phyloP scores from a whole-genome alignment of 208 protist species.

The Leishmania major region DNA sequence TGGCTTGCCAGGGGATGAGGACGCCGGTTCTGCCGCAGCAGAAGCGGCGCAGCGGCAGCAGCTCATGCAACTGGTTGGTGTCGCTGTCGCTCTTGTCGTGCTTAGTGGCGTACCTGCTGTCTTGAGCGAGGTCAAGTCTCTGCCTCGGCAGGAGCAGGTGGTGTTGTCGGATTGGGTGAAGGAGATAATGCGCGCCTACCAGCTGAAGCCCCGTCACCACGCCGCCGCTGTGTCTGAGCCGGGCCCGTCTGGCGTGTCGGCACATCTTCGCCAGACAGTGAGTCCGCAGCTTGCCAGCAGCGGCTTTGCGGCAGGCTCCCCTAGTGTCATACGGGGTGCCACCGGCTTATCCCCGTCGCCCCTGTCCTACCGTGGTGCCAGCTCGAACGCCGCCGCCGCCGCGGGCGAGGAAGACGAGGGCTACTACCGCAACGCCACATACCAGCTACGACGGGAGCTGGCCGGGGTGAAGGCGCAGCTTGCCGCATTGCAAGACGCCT shows the following conservation, averaged over 20 bases:
- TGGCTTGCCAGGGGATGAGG: constrained; percentile 13
- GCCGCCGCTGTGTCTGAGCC: neutral
- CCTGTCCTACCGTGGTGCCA: neutral
- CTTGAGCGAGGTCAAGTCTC: constrained; percentile 40
- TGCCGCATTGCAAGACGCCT: constrained; percentile 42
- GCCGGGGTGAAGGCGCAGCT: constrained; percentile 33
- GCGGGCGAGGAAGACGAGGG: constrained; percentile 29
- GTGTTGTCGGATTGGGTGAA: constrained; percentile 62
- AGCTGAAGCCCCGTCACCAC: constrained; percentile 41
- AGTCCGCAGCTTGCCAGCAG: neutral
- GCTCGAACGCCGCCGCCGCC: constrained; percentile 3
- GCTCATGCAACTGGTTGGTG: constrained; percentile 34
- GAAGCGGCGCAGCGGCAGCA: constrained; percentile 6
- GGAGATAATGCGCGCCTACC: constrained; percentile 40
- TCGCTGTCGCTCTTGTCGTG: constrained; percentile 61
- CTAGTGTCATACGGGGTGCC: neutral
- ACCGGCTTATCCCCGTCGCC: neutral
- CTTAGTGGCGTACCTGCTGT: constrained; percentile 48
- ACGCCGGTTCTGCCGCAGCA: neutral
- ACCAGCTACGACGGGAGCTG: constrained; percentile 61
- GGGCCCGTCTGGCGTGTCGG: neutral
- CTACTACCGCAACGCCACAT: constrained; percentile 41
- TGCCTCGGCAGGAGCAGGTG: constrained; percentile 57
- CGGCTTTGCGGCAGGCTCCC: neutral
- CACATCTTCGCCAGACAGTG: neutral